Conservation (phyloP, 495 filamentous ascomycete genomes). For the Talaromyces borbonicus region DNA sequence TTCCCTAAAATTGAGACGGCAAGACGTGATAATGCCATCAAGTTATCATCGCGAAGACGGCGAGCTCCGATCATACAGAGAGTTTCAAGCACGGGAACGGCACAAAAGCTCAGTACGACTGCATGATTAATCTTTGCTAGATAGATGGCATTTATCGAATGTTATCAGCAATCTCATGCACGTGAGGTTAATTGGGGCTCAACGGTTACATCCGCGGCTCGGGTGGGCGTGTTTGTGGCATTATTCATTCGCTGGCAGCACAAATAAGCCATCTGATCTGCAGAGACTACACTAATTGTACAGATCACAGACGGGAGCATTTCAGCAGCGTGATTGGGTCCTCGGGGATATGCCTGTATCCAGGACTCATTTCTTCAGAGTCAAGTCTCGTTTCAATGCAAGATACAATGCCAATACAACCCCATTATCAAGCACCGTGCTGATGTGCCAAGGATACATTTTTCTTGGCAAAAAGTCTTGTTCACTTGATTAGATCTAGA, state of each 20-base stretch:
- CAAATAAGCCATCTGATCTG: background rate
- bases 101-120: background rate
- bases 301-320: background rate
- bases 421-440: slow-evolving; percentile 1
- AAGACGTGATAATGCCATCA: background rate
- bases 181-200: background rate
- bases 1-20: background rate
- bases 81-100: no score
- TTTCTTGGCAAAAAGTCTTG: background rate
- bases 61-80: background rate
- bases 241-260: background rate
- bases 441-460: background rate
- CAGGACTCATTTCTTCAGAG: background rate
- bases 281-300: no score
- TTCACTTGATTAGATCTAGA: background rate
- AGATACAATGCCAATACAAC: background rate
- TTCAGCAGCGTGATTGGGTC: background rate
- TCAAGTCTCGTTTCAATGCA: background rate
- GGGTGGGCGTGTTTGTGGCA: background rate
- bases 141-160: slow-evolving; percentile 1
- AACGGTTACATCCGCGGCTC: slow-evolving; percentile 3
- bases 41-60: background rate
- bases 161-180: background rate
- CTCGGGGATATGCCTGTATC: background rate
- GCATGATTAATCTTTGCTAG: background rate